Percentiles rank a stretch among this genome's conserved stretches.
Evolutionary conservation across 495 filamentous ascomycete species (phyloP).

Genomic region (Acidiella bohemica): DNA sequence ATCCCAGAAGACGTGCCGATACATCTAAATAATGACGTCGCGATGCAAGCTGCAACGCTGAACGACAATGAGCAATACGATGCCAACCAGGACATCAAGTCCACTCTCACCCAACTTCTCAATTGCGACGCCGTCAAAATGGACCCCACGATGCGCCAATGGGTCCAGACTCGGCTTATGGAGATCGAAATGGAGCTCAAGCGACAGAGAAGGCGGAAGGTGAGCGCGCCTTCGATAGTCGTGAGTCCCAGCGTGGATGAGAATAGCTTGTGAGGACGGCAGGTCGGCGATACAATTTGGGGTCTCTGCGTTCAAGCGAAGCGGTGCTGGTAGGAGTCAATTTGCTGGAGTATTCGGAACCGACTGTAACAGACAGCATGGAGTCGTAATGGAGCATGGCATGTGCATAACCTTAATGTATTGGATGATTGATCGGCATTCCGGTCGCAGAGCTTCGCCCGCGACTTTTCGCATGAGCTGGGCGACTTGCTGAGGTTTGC

Average conservation of each 20-base stretch:
- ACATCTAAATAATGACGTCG: too few relatives aligned
- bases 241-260: background rate
- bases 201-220: conserved; percentile 14
- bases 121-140: conserved; percentile 45
- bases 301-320: background rate
- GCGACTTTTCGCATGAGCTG: too few relatives aligned
- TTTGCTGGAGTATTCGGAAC: too few relatives aligned
- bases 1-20: conserved; percentile 9
- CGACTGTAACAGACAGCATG: too few relatives aligned
- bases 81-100: conserved; percentile 53
- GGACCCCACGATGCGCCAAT: conserved; percentile 43
- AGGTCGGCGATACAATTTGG: background rate
- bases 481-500: too few relatives aligned
- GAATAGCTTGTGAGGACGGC: background rate
- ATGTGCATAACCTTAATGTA: too few relatives aligned
- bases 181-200: conserved; percentile 48
- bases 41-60: background rate
- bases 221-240: conserved; percentile 7
- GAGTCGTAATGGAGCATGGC: too few relatives aligned
- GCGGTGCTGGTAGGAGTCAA: too few relatives aligned
- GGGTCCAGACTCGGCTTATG: conserved; percentile 51
- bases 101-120: conserved; percentile 49
- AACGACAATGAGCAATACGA: conserved; percentile 42
- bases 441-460: background rate
- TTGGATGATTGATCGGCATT: too few relatives aligned